phyloP scores from a whole-genome alignment of 495 filamentous ascomycete species.

The Penicillium bovifimosum region DNA sequence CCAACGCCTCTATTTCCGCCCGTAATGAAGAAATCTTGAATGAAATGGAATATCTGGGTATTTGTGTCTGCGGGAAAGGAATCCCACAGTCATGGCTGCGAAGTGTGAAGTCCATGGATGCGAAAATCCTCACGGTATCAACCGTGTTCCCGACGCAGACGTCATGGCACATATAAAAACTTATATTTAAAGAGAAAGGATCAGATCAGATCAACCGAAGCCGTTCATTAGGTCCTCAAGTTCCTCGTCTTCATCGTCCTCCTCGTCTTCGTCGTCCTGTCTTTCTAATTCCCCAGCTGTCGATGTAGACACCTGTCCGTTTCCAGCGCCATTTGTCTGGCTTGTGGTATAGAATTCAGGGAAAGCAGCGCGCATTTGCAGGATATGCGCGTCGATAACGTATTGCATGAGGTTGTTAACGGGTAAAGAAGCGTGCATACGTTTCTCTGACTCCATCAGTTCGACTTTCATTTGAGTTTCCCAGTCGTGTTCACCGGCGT shows the following conservation, averaged over 20 bases:
- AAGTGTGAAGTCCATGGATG: not conserved
- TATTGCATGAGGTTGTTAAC: constrained; percentile 39
- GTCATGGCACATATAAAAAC: not conserved
- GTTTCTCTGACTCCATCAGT: constrained; percentile 46
- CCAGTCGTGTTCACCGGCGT: constrained; percentile 62
- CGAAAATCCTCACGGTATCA: not conserved
- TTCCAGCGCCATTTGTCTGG: constrained; percentile 2
- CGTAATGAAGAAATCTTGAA: not conserved
- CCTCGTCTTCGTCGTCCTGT: not conserved
- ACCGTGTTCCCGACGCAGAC: not conserved
- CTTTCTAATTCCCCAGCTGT: not conserved
- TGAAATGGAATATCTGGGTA: not conserved
- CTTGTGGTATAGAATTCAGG: constrained; percentile 17
- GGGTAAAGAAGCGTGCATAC: constrained; percentile 34
- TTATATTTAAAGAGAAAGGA: not conserved
- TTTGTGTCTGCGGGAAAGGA: not conserved
- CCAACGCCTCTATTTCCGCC: not conserved
- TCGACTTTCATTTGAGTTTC: constrained; percentile 55
- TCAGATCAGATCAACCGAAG: not conserved
- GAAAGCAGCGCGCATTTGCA: constrained; percentile 24
- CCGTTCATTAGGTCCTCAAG: constrained; percentile 2
- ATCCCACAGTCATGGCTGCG: not conserved
- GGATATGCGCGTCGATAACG: constrained; percentile 19
- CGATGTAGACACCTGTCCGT: not conserved
- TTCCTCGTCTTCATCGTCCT: constrained; percentile 5